Evolutionary conservation across 345 rosid genomes (phyloP).

Genomic region (Hirschfeldia incana): DNA sequence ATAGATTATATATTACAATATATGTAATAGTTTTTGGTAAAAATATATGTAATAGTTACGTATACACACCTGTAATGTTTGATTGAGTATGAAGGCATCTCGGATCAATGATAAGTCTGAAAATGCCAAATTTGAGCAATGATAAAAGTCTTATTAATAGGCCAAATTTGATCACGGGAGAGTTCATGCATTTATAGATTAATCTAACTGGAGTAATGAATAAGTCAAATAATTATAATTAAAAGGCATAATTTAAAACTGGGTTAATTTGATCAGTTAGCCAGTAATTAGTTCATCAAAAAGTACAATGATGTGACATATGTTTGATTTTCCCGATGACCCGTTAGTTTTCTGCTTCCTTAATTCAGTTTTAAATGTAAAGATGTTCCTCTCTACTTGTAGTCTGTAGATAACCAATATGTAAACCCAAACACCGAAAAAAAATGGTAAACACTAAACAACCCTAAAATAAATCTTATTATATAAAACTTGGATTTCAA

Average conservation of each 20-base stretch:
- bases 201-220: constrained; percentile 4
- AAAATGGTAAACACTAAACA: too few species aligned
- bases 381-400: too few species aligned
- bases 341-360: background rate
- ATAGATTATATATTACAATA: background rate
- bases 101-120: background rate
- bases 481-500: too few species aligned
- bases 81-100: constrained; percentile 28
- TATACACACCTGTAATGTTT: background rate
- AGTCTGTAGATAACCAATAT: too few species aligned
- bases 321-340: background rate
- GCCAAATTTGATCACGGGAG: constrained; percentile 22
- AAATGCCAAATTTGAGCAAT: constrained; percentile 27
- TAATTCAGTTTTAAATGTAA: too few species aligned
- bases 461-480: too few species aligned
- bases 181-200: background rate
- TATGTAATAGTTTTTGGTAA: background rate
- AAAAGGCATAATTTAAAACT: background rate
- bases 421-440: too few species aligned
- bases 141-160: background rate
- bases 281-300: background rate
- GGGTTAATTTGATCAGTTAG: background rate
- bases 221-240: background rate
- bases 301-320: background rate
- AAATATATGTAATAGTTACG: background rate